Evolutionary conservation across 164 flowering plant genomes (phyloP), one percentile per base, ranked within the genome.

Genomic region (Berberis thunbergii): DNA sequence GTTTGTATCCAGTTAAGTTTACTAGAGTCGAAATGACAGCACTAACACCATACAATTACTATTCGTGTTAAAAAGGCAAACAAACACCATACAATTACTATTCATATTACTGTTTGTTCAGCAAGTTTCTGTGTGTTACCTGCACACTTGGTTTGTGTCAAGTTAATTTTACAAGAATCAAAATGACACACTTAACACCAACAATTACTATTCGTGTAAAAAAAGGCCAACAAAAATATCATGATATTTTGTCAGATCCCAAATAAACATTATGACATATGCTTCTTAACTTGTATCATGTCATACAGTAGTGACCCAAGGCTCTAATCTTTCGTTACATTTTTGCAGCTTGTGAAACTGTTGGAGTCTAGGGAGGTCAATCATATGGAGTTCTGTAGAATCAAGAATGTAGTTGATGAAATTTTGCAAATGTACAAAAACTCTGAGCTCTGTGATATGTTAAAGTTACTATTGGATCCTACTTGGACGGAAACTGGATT

Each of bases 401-500:
- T 94, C 60, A 94, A 86, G 74, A 81, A 79, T 79, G 87, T 91
- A 40, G 85, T 82, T 59, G 99, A 94, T 76, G 89, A 94, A 73
- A 72, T 89, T 64, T 45, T 86, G 70, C 84, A 78, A 61, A 74
- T 94, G 97, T 60, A 82, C 64, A 70, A 74, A 66, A 86, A 67
- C 59, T 49, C 81, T 44, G 96, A 89, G 76, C 96, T 94, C 45
- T 61, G 26, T 64, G 74, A 76, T 65, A 85, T 94, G 59, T 77
- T 94, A 42, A 72, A 83, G 48, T 65, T 74, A 53, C 73, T 94
- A 75, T 76, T 86, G 84, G 86, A 84, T 77, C 97, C 99, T 61
- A 83, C 97, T 5, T 86, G 87, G 86, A 78, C 79, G 57, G 88
- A 96, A 43, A 94, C 99, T 73, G 99, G 99, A 43, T 70, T 94